phyloP scores from a whole-genome alignment of 345 rosid species.

The Hibiscus trionum region DNA sequence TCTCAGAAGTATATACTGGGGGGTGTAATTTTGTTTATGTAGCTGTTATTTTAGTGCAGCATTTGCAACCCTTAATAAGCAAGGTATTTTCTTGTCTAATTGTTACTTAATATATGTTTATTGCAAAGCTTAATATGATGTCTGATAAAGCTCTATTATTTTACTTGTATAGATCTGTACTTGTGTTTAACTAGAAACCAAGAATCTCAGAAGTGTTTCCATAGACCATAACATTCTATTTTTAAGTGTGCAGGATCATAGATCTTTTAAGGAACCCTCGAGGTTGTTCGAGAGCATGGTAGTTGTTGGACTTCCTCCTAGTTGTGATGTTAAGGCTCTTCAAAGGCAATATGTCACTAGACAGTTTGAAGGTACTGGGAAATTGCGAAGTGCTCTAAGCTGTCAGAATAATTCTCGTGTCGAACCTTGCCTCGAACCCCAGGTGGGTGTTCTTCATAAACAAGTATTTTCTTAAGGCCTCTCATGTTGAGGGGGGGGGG shows the following conservation, averaged over 20 bases:
- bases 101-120: not conserved
- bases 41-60: not conserved
- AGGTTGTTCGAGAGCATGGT: slow-evolving; percentile 90
- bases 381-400: slow-evolving; percentile 41
- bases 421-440: slow-evolving; percentile 78
- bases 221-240: not conserved
- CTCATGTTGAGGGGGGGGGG: not conserved
- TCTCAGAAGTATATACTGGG: not conserved
- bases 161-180: not conserved
- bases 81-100: not conserved
- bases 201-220: not conserved
- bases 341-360: slow-evolving; percentile 50
- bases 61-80: not conserved
- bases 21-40: not conserved
- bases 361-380: slow-evolving; percentile 60
- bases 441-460: slow-evolving; percentile 34
- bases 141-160: not conserved
- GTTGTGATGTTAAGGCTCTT: slow-evolving; percentile 74
- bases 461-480: not conserved
- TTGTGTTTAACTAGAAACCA: not conserved
- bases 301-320: slow-evolving; percentile 88
- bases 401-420: slow-evolving; percentile 61
- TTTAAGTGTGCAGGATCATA: slow-evolving; percentile 61
- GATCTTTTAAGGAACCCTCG: slow-evolving; percentile 69
- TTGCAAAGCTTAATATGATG: not conserved